Evolutionary conservation across 345 rosid genomes (phyloP), one percentile per base, ranked within the genome.

Genomic region (Hypericum perforatum): DNA sequence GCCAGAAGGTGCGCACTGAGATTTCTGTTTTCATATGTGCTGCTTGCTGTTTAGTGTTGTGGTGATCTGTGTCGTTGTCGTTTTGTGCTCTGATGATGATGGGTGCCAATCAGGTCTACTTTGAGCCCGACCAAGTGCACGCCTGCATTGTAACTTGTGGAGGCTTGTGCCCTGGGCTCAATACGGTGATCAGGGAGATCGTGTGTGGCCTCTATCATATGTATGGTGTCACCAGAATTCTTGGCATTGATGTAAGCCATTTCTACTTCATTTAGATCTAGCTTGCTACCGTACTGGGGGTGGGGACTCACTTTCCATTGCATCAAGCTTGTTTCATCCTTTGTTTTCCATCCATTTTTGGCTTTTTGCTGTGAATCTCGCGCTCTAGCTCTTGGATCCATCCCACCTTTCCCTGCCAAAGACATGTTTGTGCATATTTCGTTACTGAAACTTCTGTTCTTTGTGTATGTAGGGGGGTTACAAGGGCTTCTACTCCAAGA

Each of bases 401-500:
- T 1, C 32, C 32, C 32, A 22, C 32, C 32, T 22, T 22, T 22
- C 32, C 32, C 32, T 22, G 32, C 2, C 2, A 22, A 22, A 22
- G 32, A 22, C 32, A n/a, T 9, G 8, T 6, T 39, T 16, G 38
- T 38, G 41, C 39, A 9, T 6, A 6, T 46, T 46, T 7, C 4
- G 9, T 46, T 16, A 16, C 40, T 3, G 62, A 22, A 22, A 22
- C 43, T 46, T 40, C 16, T 60, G 13, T 11, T 38, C 37, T 41
- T n/a, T 56, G 15, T 5, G 13, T 52, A 49, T 70, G 51, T 15
- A 86, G 95, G 95, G 95, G 60, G 95, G 95, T 7, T 86, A 79
- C 71, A 79, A 69, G 61, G 95, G 95, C 14, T 86, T 86, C 67
- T 83, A 86, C 45, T 71, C 89, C 41, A 76, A 74, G 64, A 86